Conservation (phyloP, 805 yeast genomes). For the Pichia heedii region DNA sequence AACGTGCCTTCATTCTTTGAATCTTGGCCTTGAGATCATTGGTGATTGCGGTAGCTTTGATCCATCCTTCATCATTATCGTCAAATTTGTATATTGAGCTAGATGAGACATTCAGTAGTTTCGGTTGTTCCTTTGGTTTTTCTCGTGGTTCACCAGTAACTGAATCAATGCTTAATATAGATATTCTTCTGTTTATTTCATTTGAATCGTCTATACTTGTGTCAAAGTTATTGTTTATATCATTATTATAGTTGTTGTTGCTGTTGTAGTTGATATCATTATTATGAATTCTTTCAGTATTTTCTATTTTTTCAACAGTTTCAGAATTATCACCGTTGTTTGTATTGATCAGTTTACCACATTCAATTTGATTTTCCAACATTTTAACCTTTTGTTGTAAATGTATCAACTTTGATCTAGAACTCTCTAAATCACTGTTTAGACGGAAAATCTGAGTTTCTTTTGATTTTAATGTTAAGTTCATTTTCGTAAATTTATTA, state of each 20-base stretch:
- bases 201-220: slow-evolving; percentile 1
- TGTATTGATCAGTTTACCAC: not conserved
- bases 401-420: slow-evolving; percentile 37
- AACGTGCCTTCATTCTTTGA: slow-evolving; percentile 75
- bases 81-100: slow-evolving; percentile 28
- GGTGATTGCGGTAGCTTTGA: slow-evolving; percentile 83
- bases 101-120: slow-evolving; percentile 7
- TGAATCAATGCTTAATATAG: slow-evolving; percentile 26
- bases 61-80: slow-evolving; percentile 66
- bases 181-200: slow-evolving; percentile 26
- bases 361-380: slow-evolving; percentile 11
- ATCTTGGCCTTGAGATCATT: slow-evolving; percentile 78
- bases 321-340: not conserved
- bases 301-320: not conserved
- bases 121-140: slow-evolving; percentile 5
- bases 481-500: slow-evolving; percentile 43
- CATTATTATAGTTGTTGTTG: not conserved
- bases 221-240: not conserved
- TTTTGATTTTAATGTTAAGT: slow-evolving; percentile 49
- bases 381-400: slow-evolving; percentile 17
- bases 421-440: slow-evolving; percentile 51
- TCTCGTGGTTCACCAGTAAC: slow-evolving; percentile 8
- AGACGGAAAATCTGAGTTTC: slow-evolving; percentile 60
- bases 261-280: not conserved
- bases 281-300: not conserved